Percentiles rank a stretch among this genome's conserved stretches.
Evolutionary conservation across 2,329 filamentous ascomycete genomes (phyloP).

Genomic region (Aspergillus floridensis): DNA sequence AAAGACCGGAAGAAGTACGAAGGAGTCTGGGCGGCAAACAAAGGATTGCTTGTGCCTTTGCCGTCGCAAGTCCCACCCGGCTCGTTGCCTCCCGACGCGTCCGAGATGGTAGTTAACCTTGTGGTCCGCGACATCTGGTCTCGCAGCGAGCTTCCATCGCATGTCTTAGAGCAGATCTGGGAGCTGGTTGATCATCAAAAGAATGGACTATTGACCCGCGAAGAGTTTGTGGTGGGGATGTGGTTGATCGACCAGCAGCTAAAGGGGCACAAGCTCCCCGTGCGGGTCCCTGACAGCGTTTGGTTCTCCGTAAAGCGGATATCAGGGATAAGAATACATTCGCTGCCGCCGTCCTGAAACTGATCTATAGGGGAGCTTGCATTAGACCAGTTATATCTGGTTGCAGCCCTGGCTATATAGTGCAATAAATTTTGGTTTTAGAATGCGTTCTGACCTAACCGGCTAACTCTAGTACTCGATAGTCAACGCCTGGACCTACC

Average conservation of each 20-base stretch:
- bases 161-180: constrained; percentile 46
- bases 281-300: constrained; percentile 46
- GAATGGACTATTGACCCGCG: constrained; percentile 39
- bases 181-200: constrained; percentile 43
- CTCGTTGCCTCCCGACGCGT: constrained; percentile 24
- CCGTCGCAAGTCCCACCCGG: constrained; percentile 12
- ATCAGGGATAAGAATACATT: constrained; percentile 31
- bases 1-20: constrained; percentile 50
- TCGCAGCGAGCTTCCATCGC: constrained; percentile 43
- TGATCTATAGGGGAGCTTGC: background rate
- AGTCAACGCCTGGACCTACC: background rate
- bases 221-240: constrained; percentile 52
- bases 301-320: constrained; percentile 47
- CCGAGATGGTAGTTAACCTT: constrained; percentile 45
- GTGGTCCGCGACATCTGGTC: constrained; percentile 51
- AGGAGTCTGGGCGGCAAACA: constrained; percentile 52
- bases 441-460: background rate
- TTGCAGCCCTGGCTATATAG: background rate
- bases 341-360: constrained; percentile 1
- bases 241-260: constrained; percentile 52
- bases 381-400: background rate
- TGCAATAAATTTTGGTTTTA: background rate
- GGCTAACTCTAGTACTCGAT: background rate
- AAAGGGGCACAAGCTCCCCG: constrained; percentile 48
- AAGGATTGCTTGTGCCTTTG: constrained; percentile 38